Evolutionary conservation across 2,329 filamentous ascomycete species (phyloP).

Genomic region (Cephalotrichum gorgonifer): DNA sequence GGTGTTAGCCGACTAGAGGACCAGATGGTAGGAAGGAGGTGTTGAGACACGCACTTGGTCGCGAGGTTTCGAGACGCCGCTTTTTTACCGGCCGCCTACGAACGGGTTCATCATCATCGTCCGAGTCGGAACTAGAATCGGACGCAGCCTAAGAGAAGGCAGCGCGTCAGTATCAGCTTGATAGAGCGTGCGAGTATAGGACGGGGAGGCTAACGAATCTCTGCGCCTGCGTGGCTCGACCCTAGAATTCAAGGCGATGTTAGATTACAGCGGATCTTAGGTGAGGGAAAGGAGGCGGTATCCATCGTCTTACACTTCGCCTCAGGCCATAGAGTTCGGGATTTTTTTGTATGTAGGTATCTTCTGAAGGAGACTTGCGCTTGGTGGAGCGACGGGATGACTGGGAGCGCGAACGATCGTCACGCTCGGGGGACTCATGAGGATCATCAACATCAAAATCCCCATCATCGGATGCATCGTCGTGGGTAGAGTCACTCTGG

Average conservation of each 20-base stretch:
- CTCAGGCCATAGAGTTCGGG: slow-evolving; percentile 91
- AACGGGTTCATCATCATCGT: slow-evolving; percentile 56
- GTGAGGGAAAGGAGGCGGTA: slow-evolving; percentile 3
- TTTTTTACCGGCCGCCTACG: slow-evolving; percentile 54
- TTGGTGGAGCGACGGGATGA: slow-evolving; percentile 61
- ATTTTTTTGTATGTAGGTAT: slow-evolving; percentile 80
- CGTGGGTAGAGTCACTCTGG: slow-evolving; percentile 33
- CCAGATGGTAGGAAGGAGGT: not conserved
- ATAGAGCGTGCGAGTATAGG: not conserved
- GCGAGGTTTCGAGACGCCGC: slow-evolving; percentile 55
- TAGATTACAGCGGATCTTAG: slow-evolving; percentile 6
- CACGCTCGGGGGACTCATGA: slow-evolving; percentile 9
- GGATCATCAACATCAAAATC: slow-evolving; percentile 67
- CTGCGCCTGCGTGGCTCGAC: slow-evolving; percentile 46
- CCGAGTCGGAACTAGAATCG: slow-evolving; percentile 43
- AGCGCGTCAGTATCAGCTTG: not conserved
- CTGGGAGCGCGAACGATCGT: slow-evolving; percentile 57
- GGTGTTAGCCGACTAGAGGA: slow-evolving; percentile 5
- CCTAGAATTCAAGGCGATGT: slow-evolving; percentile 23
- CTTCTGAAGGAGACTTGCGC: slow-evolving; percentile 61
- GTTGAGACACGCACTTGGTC: slow-evolving; percentile 54
- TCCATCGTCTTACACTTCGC: slow-evolving; percentile 62
- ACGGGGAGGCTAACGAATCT: slow-evolving; percentile 36
- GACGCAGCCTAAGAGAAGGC: slow-evolving; percentile 33
- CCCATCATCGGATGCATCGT: slow-evolving; percentile 53